Evolutionary conservation across 1,284 basidiomycete genomes (phyloP), one percentile per base, ranked within the genome.

Genomic region (Trametes polyzona): DNA sequence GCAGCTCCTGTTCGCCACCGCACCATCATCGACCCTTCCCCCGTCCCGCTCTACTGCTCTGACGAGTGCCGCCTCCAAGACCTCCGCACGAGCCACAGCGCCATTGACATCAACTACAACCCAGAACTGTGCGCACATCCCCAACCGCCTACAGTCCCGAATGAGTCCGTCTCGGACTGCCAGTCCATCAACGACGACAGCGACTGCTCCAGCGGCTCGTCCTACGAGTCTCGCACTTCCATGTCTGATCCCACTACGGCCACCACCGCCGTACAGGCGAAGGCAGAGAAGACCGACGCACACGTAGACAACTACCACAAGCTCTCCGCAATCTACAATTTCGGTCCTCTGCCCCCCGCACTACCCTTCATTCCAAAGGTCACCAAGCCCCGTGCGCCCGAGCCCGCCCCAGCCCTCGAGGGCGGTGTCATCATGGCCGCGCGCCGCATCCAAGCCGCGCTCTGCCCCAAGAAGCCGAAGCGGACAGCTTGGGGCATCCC

Each of bases 21-120:
- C 39, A 84, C 83, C 4, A 76, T 90, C 72, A 90, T 92, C 74
- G 88, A 90, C 74, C 87, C 87, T 69, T 78, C 79, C 1, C 89
- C 86, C 11, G 83, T 83, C 2, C 88, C 89, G 21, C 80, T 92
- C 61, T 92, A 92, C 74, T 92, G 89, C 74, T 91, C 88, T 2
- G 87, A 90, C 61, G 81, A 86, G 67, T 92, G 89, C 71, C 78
- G 82, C 59, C 71, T 85, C 37, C 73, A 74, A 40, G 88, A 90
- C 70, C 68, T 83, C 63, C 74, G 77, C 66, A 73, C 72, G 63
- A 67, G 65, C 40, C 70, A 75, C 36, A 74, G 74, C 47, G 73
- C 70, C 57, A 68, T 79, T 41, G 74, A 77, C 43, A 72, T 79
- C 69, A 71, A 82, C 63, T 83, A 76, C 71, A 69, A 79, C 60